These are phyloP conservation scores for Drosera spatulata DNA, from an alignment of 179 eudicot genomes.

Conservation along the genomic window DNA sequence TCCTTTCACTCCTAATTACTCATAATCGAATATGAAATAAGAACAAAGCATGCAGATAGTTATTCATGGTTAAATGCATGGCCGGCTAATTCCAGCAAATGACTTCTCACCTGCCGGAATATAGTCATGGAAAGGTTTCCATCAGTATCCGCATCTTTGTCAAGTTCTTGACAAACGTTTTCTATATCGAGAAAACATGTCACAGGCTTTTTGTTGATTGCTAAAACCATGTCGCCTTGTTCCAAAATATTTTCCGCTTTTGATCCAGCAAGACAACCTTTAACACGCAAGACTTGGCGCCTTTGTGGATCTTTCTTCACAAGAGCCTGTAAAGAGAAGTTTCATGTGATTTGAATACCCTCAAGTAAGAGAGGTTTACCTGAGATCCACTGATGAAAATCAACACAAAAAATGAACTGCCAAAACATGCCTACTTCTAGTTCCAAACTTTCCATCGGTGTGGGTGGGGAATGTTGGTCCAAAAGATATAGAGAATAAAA, in stretches of 20 bases:
- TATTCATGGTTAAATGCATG: no score
- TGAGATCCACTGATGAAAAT: no score
- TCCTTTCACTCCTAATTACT: no score
- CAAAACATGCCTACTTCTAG: no score
- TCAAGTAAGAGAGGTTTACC: no score
- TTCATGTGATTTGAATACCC: no score
- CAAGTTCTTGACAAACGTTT: constrained; percentile 75
- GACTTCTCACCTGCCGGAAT: constrained; percentile 63
- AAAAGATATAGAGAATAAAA: no score
- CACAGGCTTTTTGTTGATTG: constrained; percentile 68
- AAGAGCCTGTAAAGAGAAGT: constrained; percentile 49
- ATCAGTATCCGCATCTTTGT: constrained; percentile 37
- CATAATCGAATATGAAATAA: no score
- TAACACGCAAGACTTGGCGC: constrained; percentile 91
- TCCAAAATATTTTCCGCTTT: constrained; percentile 75
- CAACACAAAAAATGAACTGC: no score
- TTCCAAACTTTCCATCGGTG: no score
- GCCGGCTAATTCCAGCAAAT: neutral
- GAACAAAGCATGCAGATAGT: no score
- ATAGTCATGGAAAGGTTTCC: constrained; percentile 67
- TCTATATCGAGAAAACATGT: constrained; percentile 87
- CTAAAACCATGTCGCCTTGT: constrained; percentile 94
- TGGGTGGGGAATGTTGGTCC: no score
- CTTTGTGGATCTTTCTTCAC: constrained; percentile 84
- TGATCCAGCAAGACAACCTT: constrained; percentile 97